These are phyloP conservation scores for Taiozyma sp. DNA, from an alignment of 1,139 yeast genomes.

Conservation along the genomic window DNA sequence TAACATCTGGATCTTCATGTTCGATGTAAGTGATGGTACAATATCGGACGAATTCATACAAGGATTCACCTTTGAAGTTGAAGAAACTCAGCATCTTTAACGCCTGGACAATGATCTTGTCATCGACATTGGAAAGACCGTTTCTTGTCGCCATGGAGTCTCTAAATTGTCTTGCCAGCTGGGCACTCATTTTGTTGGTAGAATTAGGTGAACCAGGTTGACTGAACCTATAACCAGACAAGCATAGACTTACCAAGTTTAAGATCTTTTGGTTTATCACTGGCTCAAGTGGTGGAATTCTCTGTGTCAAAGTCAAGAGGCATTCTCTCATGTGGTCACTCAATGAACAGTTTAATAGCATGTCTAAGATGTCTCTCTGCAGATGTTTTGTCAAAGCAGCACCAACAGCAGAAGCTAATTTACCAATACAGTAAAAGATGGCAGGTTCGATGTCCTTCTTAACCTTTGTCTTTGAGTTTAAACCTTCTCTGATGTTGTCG, in stretches of 20 bases:
- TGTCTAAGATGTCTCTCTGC: conserved; percentile 74
- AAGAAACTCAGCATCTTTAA: conserved; percentile 65
- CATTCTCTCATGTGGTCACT: conserved; percentile 79
- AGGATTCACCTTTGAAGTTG: conserved; percentile 67
- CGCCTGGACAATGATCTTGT: conserved; percentile 30
- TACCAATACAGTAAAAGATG: conserved; percentile 83
- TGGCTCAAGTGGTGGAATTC: conserved; percentile 78
- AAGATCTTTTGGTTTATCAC: conserved; percentile 69
- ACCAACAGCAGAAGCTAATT: conserved; percentile 84
- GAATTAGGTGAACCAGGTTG: conserved; percentile 86
- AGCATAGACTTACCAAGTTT: conserved; percentile 68
- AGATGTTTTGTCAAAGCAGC: conserved; percentile 92
- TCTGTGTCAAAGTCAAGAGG: conserved; percentile 57
- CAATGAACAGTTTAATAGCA: conserved; percentile 78
- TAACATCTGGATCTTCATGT: conserved; percentile 71
- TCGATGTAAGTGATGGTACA: conserved; percentile 81
- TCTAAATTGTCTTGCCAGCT: conserved; percentile 73
- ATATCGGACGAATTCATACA: conserved; percentile 83
- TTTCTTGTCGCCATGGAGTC: conserved; percentile 69
- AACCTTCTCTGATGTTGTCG: conserved; percentile 79
- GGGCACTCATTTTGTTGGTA: conserved; percentile 51
- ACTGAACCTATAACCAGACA: conserved; percentile 76
- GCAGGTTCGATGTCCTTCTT: conserved; percentile 77
- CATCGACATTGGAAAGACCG: conserved; percentile 35
- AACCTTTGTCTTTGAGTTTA: conserved; percentile 48